Evolutionary conservation across 139 green algal species (phyloP).

Genomic region (Chlorella vulgaris): DNA sequence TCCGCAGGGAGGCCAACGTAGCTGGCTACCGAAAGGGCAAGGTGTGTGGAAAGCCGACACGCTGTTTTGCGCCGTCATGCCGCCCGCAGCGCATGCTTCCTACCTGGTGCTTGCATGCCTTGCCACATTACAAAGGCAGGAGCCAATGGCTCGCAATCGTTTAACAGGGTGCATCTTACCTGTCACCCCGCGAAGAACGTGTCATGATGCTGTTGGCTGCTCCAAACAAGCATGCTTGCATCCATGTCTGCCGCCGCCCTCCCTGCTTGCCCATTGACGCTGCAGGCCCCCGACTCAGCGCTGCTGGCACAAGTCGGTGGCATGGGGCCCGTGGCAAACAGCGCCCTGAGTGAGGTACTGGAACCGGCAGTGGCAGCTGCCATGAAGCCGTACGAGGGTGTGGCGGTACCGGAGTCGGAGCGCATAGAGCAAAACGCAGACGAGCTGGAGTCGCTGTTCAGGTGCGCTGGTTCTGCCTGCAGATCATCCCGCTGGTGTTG

Average conservation of each 20-base stretch:
- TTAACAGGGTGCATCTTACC: no score
- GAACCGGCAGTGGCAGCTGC: constrained; percentile 34
- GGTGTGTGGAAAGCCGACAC: not conserved
- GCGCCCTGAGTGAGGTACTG: constrained; percentile 28
- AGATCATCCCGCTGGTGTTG: not conserved
- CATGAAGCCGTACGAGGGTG: constrained; percentile 39
- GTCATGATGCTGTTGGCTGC: no score
- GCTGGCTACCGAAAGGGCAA: constrained; percentile 44
- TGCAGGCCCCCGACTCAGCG: constrained; percentile 35
- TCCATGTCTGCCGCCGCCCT: no score
- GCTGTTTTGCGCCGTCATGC: not conserved
- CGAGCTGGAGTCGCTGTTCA: constrained; percentile 53
- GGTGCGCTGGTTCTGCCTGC: not conserved
- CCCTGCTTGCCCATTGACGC: no score
- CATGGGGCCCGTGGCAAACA: constrained; percentile 23
- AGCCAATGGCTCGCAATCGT: no score
- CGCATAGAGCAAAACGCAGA: constrained; percentile 43
- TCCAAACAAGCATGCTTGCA: no score
- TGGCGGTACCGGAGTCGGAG: constrained; percentile 48
- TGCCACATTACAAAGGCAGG: no score
- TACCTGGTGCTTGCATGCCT: no score
- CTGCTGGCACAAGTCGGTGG: constrained; percentile 43
- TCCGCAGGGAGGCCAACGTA: constrained; percentile 13
- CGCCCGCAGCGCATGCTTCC: not conserved
- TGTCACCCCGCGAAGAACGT: no score